Base-by-base conservation (phyloP, 352 stramenopile genomes). In the Phytophthora boehmeriae region DNA sequence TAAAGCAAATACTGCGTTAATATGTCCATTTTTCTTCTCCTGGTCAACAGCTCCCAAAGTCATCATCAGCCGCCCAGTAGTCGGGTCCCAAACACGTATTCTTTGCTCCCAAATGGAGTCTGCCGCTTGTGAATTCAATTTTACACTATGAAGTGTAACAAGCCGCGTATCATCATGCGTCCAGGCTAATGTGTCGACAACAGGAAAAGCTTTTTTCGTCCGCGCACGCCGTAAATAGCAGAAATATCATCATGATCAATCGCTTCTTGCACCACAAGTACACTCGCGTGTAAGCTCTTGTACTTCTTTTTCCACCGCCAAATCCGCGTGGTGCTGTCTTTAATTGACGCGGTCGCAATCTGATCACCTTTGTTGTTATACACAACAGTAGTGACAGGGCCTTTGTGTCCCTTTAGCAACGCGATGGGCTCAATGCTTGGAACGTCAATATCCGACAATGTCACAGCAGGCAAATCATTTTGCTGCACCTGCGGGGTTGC, bases 311-410 rank as follows among this genome's bases (percentile, higher is more conserved):
- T 80, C 70, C 78, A 87, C 38, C 76, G 72, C 83, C 83, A 92
- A 52, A 92, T 63, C 22, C 83, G 75, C 6, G 80, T 79, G n/a
- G 75, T 80, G 41, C 96, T 96, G 61, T 98, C 96, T 63, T 97
- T 96, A 62, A 97, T 96, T 32, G 93, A 98, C 22, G 89, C 94
- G 59, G 94, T 98, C 4, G 98, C 78, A 59, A 99, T 86, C 8
- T 89, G 80, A 67, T 98, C 91, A 23, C 95, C 95, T 11, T 67
- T 66, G 57, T 92, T 73, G 44, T 92, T 98, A 63, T 98, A 98
- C 17, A 92, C 79, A 19, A 98, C 88, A 67, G 98, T 97, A 17
- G 95, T 98, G 32, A 98, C 93, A n/a, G 93, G 78, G 41, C 88
- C 92, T 38, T 95, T 86, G 73, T 98, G 95, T 2, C 91, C 95